Evolutionary conservation across 2,329 filamentous ascomycete species (phyloP), one percentile per base, ranked within the genome.

Genomic region (Alternaria angustiovoidea): DNA sequence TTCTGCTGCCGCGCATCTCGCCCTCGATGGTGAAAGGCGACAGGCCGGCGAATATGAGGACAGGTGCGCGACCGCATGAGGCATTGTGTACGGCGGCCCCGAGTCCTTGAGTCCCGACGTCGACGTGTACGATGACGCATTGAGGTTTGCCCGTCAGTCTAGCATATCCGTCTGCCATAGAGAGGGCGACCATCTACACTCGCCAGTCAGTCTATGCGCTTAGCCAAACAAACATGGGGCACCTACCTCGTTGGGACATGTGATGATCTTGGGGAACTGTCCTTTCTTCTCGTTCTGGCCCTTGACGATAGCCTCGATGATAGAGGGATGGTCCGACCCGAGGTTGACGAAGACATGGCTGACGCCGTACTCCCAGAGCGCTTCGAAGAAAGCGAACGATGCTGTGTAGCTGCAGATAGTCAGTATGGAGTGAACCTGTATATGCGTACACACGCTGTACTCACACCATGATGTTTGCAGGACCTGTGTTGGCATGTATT

Each of bases 121-220:
- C 91, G 58, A 94, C 91, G 70, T 94, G 91, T 2, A 94, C 86
- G 63, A 94, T 90, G 12, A 94, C 91, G 61, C 87, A 89, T 78
- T 94, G 91, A 0, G 91, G 89, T 67, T 90, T 87, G 54, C 87
- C 87, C 6, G 89, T 92, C 38, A 91, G 78, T 62, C 77, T 74
- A 38, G 91, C 91, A 72, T 91, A 93, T 52, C 91, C 91, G 75
- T 94, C 91, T 14, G 91, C 91, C 89, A 93, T 92, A 59, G 91
- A 94, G 70, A 94, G 85, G 26, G 91, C 91, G 7, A 94, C 91
- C 91, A 94, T 94, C 88, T 92, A 65, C 16, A 11, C 4, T 8
- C 20, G 34, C 52, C 18, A 26, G 58, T 53, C 18, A 30, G 58
- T 69, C 26, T 67, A 62, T 26, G 26, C 38, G 24, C 5, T 9